A percentile compares a stretch with the other conserved stretches of the same genome.
Evolutionary conservation across 2,329 filamentous ascomycete species (phyloP).

Genomic region (Exophiala mesophila): DNA sequence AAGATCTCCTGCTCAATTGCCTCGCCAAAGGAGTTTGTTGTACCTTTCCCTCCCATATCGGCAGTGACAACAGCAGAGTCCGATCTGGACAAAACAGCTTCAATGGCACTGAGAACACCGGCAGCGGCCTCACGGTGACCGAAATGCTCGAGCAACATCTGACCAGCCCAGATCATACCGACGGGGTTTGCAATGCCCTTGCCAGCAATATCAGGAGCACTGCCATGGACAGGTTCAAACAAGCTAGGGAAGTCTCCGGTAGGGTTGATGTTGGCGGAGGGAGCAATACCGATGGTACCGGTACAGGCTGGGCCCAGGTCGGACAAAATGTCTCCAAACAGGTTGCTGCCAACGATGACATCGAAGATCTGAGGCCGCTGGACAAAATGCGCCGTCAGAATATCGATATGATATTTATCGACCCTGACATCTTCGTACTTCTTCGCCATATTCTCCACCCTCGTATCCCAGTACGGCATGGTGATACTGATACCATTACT

Average conservation of each 20-base stretch:
- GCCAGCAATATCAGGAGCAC: constrained; percentile 92
- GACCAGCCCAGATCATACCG: constrained; percentile 86
- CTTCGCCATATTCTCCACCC: constrained; percentile 69
- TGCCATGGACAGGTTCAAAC: constrained; percentile 98
- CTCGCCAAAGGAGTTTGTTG: constrained; percentile 86
- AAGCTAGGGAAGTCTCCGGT: constrained; percentile 93
- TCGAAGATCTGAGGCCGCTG: constrained; percentile 95
- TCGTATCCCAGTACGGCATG: constrained; percentile 51
- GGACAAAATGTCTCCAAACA: constrained; percentile 98
- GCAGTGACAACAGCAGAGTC: constrained; percentile 94
- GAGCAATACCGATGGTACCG: constrained; percentile 92
- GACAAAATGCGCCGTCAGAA: constrained; percentile 97
- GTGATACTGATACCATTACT: constrained; percentile 95
- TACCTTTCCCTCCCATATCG: constrained; percentile 91
- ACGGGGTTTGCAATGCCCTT: constrained; percentile 97
- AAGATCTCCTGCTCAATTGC: constrained; percentile 66
- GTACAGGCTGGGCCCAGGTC: constrained; percentile 99
- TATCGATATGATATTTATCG: constrained; percentile 96
- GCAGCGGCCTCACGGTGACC: constrained; percentile 75
- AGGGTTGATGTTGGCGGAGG: constrained; percentile 79
- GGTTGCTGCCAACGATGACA: constrained; percentile 93
- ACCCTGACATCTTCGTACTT: constrained; percentile 93
- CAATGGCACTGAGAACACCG: constrained; percentile 89
- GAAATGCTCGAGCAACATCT: constrained; percentile 99
- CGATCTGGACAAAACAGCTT: constrained; percentile 69